These are phyloP conservation scores for Blastobotrys capitulatus DNA, from an alignment of 1,139 yeast genomes.

Conservation along the genomic window DNA sequence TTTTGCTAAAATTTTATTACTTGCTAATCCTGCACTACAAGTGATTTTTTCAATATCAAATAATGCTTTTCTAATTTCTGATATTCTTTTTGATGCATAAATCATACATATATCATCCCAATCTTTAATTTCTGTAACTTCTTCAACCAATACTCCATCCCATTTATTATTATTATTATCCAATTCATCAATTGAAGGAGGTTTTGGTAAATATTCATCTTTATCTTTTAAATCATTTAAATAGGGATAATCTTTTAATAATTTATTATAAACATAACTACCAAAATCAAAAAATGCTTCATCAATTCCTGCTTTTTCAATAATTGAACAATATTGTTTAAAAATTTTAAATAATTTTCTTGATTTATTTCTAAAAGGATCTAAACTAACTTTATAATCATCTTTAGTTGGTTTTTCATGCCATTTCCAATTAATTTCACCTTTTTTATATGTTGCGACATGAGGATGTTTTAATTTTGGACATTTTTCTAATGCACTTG, in stretches of 20 bases:
- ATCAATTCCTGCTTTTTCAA: conserved; percentile 94
- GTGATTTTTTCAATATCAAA: conserved; percentile 62
- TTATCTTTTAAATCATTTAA: conserved; percentile 27
- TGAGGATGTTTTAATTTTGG: conserved; percentile 74
- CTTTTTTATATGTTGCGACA: conserved; percentile 89
- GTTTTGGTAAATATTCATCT: conserved; percentile 39
- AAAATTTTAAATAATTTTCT: conserved; percentile 69
- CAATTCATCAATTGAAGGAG: conserved; percentile 33
- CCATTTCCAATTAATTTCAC: conserved; percentile 80
- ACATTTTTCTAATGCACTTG: conserved; percentile 66
- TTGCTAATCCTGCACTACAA: conserved; percentile 83
- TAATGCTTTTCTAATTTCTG: conserved; percentile 49
- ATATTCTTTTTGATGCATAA: conserved; percentile 58
- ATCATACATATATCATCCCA: conserved; percentile 82
- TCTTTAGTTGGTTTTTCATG: conserved; percentile 42
- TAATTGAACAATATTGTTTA: conserved; percentile 35
- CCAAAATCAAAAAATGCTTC: conserved; percentile 89
- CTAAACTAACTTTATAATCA: conserved; percentile 77
- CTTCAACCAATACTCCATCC: conserved; percentile 24
- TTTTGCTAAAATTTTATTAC: conserved; percentile 74
- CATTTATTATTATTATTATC: conserved; percentile 31
- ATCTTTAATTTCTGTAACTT: conserved; percentile 38
- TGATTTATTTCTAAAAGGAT: conserved; percentile 85
- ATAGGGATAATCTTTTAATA: conserved; percentile 36
- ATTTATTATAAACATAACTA: conserved; percentile 37